Evolutionary conservation across 108 stramenopile species (phyloP).

Genomic region (Fistulifera pelliculosa): DNA sequence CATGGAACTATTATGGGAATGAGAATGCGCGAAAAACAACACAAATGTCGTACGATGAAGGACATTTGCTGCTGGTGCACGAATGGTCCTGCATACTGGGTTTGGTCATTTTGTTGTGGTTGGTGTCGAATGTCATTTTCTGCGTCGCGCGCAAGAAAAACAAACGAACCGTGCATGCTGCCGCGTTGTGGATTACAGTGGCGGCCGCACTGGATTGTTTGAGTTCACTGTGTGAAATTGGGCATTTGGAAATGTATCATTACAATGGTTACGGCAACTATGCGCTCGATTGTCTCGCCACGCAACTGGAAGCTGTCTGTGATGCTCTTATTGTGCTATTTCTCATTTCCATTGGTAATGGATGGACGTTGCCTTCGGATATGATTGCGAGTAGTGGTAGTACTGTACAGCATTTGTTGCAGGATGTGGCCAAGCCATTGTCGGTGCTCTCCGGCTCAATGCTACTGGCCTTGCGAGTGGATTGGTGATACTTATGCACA

Average conservation of each 20-base stretch:
- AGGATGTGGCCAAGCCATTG: conserved; percentile 59
- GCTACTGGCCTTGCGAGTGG: conserved; percentile 36
- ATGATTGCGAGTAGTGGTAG: conserved; percentile 1
- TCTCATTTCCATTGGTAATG: conserved; percentile 57
- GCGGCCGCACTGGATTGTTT: conserved; percentile 49
- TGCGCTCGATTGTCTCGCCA: conserved; percentile 54
- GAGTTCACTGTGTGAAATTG: conserved; percentile 51
- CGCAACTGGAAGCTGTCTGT: conserved; percentile 71
- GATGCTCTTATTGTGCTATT: conserved; percentile 69
- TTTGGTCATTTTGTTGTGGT: conserved; percentile 13
- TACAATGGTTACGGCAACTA: conserved; percentile 66
- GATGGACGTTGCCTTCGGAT: conserved; percentile 81
- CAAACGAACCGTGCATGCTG: conserved; percentile 47
- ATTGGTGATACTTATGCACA: conserved; percentile 40
- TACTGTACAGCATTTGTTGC: conserved; percentile 12
- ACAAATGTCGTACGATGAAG: conserved; percentile 76
- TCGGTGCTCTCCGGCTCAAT: conserved; percentile 28
- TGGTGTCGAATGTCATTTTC: conserved; percentile 17
- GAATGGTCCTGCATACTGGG: conserved; percentile 27
- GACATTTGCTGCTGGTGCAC: conserved; percentile 41
- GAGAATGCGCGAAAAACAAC: conserved; percentile 1
- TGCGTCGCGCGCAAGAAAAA: conserved; percentile 5
- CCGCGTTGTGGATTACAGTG: conserved; percentile 53
- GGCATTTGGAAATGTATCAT: conserved; percentile 50
- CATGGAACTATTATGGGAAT: conserved; percentile 20